A percentile compares a stretch with the other conserved stretches of the same genome.
phyloP scores from a whole-genome alignment of 805 yeast species.

The Cyberlindnera galapagoensis region DNA sequence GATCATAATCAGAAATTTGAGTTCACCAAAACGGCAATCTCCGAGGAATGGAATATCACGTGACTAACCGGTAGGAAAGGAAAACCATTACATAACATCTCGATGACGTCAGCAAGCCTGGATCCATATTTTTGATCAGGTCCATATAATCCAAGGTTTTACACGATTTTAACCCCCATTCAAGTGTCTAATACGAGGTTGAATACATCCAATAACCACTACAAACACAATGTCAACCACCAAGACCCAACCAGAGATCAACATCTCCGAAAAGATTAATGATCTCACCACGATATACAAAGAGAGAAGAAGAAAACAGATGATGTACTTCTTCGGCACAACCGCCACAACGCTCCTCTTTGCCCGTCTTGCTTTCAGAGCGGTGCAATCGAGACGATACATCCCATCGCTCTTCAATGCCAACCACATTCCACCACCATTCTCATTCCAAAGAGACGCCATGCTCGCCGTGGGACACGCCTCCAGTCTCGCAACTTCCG shows the following conservation, averaged over 20 bases:
- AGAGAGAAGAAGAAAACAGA: slow-evolving; percentile 60
- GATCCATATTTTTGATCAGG: too few relatives aligned
- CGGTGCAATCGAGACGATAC: slow-evolving; percentile 61
- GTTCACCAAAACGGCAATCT: too few relatives aligned
- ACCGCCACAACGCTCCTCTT: slow-evolving; percentile 67
- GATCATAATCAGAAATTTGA: too few relatives aligned
- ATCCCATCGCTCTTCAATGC: slow-evolving; percentile 75
- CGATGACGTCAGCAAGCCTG: too few relatives aligned
- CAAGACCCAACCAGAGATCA: slow-evolving; percentile 3
- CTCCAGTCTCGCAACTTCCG: slow-evolving; percentile 63
- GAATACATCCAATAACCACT: too few relatives aligned
- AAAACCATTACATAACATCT: too few relatives aligned
- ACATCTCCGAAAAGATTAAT: slow-evolving; percentile 12
- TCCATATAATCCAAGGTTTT: too few relatives aligned
- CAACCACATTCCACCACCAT: slow-evolving; percentile 81
- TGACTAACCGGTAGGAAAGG: too few relatives aligned
- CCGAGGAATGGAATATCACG: too few relatives aligned
- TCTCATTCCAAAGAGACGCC: slow-evolving; percentile 76
- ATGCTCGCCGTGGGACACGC: slow-evolving; percentile 81
- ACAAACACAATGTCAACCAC: too few relatives aligned
- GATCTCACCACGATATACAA: slow-evolving; percentile 13
- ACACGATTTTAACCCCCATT: too few relatives aligned
- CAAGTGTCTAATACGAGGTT: too few relatives aligned
- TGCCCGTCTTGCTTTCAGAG: slow-evolving; percentile 68
- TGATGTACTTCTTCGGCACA: slow-evolving; percentile 64